These are phyloP conservation scores for Jatropha podagrica DNA, from an alignment of 441 rosid genomes.

Conservation along the genomic window DNA sequence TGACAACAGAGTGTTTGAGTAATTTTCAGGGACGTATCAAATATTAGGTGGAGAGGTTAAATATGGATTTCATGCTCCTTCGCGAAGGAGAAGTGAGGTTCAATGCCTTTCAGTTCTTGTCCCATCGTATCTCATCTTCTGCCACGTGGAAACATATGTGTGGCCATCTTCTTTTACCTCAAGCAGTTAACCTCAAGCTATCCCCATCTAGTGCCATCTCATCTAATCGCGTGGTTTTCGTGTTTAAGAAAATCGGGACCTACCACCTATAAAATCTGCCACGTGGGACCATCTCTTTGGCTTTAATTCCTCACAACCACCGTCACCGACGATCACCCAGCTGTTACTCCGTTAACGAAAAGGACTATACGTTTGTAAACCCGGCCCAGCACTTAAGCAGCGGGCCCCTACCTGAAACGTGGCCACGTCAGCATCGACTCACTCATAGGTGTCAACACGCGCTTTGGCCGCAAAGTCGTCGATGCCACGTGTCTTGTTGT, in stretches of 20 bases:
- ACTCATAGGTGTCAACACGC: slow-evolving; percentile 45
- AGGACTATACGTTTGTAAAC: slow-evolving; percentile 41
- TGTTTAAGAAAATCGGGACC: background rate
- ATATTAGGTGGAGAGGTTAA: background rate
- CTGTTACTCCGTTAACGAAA: slow-evolving; percentile 48
- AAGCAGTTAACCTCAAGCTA: background rate
- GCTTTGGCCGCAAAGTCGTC: slow-evolving; percentile 22
- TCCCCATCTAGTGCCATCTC: slow-evolving; percentile 18
- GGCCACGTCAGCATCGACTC: slow-evolving; percentile 54
- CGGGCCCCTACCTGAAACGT: slow-evolving; percentile 34
- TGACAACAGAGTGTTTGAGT: background rate
- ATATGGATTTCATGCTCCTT: background rate
- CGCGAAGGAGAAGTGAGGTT: background rate
- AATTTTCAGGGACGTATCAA: background rate
- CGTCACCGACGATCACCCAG: slow-evolving; percentile 48
- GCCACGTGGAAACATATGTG: background rate
- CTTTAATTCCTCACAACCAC: slow-evolving; percentile 19
- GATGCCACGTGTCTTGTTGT: slow-evolving; percentile 40
- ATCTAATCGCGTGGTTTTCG: slow-evolving; percentile 5
- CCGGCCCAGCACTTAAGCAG: slow-evolving; percentile 18
- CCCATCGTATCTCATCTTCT: background rate
- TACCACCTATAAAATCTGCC: slow-evolving; percentile 4
- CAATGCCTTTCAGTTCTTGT: background rate
- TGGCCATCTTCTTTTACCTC: background rate
- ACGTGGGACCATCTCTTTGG: slow-evolving; percentile 30